Conservation (phyloP, 2,329 filamentous ascomycete species). For the Mollisia scopiformis region DNA sequence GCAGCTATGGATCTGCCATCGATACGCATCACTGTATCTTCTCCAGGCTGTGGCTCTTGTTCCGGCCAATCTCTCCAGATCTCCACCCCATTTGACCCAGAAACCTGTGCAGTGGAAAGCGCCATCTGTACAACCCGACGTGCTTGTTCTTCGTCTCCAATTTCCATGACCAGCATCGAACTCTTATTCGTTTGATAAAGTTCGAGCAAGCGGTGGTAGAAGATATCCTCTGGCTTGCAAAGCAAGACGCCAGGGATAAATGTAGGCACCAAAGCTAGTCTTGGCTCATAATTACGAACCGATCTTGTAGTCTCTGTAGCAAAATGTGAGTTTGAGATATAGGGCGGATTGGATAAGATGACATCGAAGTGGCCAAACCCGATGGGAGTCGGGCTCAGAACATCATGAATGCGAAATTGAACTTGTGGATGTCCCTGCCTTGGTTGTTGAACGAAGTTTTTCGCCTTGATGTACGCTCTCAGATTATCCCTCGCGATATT, state of each 20-base stretch:
- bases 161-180: conserved; percentile 67
- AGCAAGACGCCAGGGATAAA: not conserved
- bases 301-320: conserved; percentile 66
- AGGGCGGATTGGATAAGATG: conserved; percentile 88
- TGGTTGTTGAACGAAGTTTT: conserved; percentile 23
- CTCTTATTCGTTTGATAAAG: conserved; percentile 53
- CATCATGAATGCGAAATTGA: not conserved
- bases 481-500: conserved; percentile 68
- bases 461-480: conserved; percentile 47
- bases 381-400: not conserved
- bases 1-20: not conserved
- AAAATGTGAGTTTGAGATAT: conserved; percentile 72
- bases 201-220: conserved; percentile 68
- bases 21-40: conserved; percentile 3
- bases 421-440: conserved; percentile 41
- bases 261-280: conserved; percentile 69
- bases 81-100: conserved; percentile 48
- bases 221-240: conserved; percentile 44
- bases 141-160: conserved; percentile 72
- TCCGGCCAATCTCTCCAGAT: conserved; percentile 75
- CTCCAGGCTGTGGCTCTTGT: conserved; percentile 28
- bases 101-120: conserved; percentile 8
- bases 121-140: conserved; percentile 59
- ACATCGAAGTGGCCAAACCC: conserved; percentile 43
- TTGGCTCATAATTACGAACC: conserved; percentile 82